Evolutionary conservation across 2,329 filamentous ascomycete genomes (phyloP).

Genomic region (Xylaria sp.): DNA sequence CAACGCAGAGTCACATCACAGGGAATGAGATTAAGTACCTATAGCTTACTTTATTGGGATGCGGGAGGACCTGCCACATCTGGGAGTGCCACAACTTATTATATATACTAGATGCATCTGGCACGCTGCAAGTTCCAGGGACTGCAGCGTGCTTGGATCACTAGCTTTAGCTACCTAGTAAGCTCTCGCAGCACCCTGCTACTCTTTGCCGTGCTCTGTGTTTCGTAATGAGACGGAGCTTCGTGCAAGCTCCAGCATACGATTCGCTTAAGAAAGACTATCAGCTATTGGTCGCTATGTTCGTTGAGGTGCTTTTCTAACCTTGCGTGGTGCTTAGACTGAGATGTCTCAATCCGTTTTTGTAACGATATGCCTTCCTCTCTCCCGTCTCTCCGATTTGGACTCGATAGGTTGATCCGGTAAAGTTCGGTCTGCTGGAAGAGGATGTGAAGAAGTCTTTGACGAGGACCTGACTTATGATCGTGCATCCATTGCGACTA

Average conservation of each 20-base stretch:
- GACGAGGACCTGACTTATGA: conserved; percentile 39
- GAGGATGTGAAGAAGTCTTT: conserved; percentile 35
- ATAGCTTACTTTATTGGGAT: conserved; percentile 15
- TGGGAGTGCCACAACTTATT: conserved; percentile 17
- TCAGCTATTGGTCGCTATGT: conserved; percentile 16
- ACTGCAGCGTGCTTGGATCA: conserved; percentile 17
- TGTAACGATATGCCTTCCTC: conserved; percentile 33
- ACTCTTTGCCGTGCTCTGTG: not conserved
- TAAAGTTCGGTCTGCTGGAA: conserved; percentile 27
- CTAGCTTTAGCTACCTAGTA: not conserved
- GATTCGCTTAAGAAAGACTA: conserved; percentile 24
- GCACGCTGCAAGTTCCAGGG: conserved; percentile 23
- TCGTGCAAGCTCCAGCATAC: conserved; percentile 37
- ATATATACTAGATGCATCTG: conserved; percentile 7
- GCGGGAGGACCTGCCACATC: conserved; percentile 35
- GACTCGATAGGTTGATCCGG: conserved; percentile 36
- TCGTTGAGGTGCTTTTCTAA: conserved; percentile 6
- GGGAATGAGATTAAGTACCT: conserved; percentile 7
- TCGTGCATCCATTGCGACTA: conserved; percentile 43
- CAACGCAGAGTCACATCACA: conserved; percentile 25
- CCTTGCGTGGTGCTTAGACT: conserved; percentile 34
- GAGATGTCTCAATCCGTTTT: conserved; percentile 35
- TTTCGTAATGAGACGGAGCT: conserved; percentile 31
- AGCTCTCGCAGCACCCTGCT: conserved; percentile 3
- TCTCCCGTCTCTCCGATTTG: conserved; percentile 34